These are phyloP conservation scores for Galeopsis tetrahit DNA, from an alignment of 257 asterid species.

Conservation along the genomic window DNA sequence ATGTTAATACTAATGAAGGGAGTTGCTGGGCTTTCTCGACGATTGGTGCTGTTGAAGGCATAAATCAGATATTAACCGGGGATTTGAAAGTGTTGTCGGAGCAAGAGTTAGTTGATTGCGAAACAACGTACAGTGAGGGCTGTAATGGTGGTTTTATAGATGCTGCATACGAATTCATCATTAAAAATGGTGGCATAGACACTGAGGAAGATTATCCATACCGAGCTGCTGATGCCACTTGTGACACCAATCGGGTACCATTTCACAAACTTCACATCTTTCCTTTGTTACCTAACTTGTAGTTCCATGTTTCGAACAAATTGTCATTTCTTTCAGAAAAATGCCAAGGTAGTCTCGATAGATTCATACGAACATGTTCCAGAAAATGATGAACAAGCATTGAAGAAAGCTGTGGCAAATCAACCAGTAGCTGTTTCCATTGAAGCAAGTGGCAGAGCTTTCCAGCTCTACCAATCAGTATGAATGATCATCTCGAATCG, in stretches of 20 bases:
- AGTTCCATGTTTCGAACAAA: background rate
- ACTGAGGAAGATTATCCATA: constrained; percentile 86
- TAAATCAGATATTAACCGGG: constrained; percentile 78
- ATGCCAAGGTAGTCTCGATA: constrained; percentile 73
- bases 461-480: constrained; percentile 89
- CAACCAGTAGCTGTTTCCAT: constrained; percentile 89
- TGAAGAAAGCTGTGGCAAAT: constrained; percentile 75
- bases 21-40: constrained; percentile 99
- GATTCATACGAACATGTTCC: constrained; percentile 88
- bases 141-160: constrained; percentile 96
- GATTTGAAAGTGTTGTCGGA: constrained; percentile 64
- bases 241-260: constrained; percentile 63
- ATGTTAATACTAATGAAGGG: constrained; percentile 52
- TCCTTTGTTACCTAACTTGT: background rate
- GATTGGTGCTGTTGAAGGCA: constrained; percentile 82
- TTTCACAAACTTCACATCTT: background rate
- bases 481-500: background rate
- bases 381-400: constrained; percentile 59
- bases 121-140: constrained; percentile 63
- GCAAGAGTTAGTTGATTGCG: constrained; percentile 91
- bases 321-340: constrained; percentile 48
- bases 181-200: constrained; percentile 81
- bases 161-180: constrained; percentile 69
- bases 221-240: constrained; percentile 57
- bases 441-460: constrained; percentile 95